phyloP scores from a whole-genome alignment of 2,329 filamentous ascomycete genomes.

The Rhytidhysteron rufulum region DNA sequence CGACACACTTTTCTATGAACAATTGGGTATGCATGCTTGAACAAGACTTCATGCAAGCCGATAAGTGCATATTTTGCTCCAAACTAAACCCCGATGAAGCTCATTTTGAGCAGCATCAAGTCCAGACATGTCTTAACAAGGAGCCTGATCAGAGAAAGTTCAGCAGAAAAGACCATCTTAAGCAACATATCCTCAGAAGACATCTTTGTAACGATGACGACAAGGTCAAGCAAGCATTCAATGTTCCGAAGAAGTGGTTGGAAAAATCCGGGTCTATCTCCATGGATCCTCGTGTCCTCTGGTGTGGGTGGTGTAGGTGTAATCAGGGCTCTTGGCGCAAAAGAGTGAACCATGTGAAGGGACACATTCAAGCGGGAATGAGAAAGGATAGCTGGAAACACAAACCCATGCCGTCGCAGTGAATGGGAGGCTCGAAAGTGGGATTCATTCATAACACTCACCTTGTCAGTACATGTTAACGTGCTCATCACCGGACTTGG shows the following conservation, averaged over 20 bases:
- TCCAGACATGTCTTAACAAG: slow-evolving; percentile 4
- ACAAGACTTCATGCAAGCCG: neutral
- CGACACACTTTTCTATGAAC: slow-evolving; percentile 8
- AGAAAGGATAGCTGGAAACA: slow-evolving; percentile 4
- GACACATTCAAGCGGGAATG: slow-evolving; percentile 9
- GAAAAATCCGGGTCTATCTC: neutral
- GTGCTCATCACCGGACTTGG: too few relatives aligned
- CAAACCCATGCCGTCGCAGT: too few relatives aligned
- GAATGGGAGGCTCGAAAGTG: too few relatives aligned
- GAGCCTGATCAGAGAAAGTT: slow-evolving; percentile 7
- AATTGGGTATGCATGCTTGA: slow-evolving; percentile 12
- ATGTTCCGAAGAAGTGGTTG: slow-evolving; percentile 7
- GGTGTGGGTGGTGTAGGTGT: slow-evolving; percentile 15
- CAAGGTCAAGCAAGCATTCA: neutral
- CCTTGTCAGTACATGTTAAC: too few relatives aligned
- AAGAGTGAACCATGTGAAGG: slow-evolving; percentile 14
- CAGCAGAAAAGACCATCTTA: slow-evolving; percentile 11
- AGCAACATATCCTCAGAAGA: slow-evolving; percentile 10
- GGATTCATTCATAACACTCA: too few relatives aligned
- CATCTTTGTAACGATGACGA: slow-evolving; percentile 5
- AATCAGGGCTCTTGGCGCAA: slow-evolving; percentile 1
- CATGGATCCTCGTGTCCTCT: slow-evolving; percentile 6
- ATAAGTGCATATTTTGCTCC: slow-evolving; percentile 11
- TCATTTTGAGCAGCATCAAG: slow-evolving; percentile 9
- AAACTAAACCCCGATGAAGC: neutral